Evolutionary conservation across 106 monocot genomes (phyloP).

Genomic region (Dendrobium officinale): DNA sequence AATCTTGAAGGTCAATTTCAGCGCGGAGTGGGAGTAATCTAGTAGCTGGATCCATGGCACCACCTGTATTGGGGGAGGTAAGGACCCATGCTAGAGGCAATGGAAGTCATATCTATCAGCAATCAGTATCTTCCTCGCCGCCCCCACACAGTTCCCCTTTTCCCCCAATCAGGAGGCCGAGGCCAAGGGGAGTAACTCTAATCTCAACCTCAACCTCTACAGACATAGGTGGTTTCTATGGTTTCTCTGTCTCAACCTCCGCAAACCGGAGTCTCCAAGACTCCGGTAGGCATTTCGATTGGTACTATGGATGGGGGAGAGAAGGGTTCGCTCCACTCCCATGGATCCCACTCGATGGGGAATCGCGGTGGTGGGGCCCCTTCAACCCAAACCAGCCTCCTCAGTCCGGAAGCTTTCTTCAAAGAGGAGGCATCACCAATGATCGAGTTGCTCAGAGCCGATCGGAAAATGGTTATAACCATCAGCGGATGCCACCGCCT

Average conservation of each 20-base stretch:
- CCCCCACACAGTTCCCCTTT: conserved; percentile 6
- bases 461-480: conserved; percentile 19
- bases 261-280: conserved; percentile 14
- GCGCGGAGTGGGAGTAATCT: conserved; percentile 27
- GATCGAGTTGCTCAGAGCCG: conserved; percentile 29
- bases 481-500: conserved; percentile 25
- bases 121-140: conserved; percentile 27
- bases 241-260: conserved; percentile 23
- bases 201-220: conserved; percentile 23
- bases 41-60: conserved; percentile 13
- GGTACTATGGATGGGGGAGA: conserved; percentile 31
- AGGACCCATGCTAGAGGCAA: conserved; percentile 22
- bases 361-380: conserved; percentile 58
- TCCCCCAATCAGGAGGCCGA: conserved; percentile 15
- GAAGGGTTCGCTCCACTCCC: conserved; percentile 35
- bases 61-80: conserved; percentile 26
- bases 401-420: conserved; percentile 22
- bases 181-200: conserved; percentile 24
- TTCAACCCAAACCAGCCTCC: conserved; percentile 37
- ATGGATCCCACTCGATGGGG: conserved; percentile 58
- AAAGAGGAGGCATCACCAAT: neutral
- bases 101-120: conserved; percentile 24
- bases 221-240: conserved; percentile 32
- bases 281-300: conserved; percentile 20
- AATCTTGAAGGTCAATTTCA: conserved; percentile 25